Conservation (phyloP, 2,329 filamentous ascomycete genomes). For the Curvularia eragrostidis region DNA sequence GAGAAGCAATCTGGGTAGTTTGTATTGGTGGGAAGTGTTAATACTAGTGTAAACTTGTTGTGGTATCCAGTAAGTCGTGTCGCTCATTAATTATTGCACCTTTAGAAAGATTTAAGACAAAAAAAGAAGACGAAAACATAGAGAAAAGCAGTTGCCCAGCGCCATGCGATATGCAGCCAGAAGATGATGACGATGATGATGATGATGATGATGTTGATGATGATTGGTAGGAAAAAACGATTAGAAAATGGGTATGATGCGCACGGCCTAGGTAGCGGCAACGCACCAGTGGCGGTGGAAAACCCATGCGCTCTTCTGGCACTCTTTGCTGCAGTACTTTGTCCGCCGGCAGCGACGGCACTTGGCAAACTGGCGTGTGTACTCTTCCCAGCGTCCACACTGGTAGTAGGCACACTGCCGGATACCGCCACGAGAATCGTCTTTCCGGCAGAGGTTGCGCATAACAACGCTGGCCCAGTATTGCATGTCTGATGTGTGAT, state of each 20-base stretch:
- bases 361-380: slow-evolving; percentile 94
- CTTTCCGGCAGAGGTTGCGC: slow-evolving; percentile 97
- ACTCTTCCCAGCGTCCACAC: slow-evolving; percentile 98
- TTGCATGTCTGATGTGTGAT: slow-evolving; percentile 97
- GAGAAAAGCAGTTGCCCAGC: slow-evolving; percentile 33
- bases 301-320: slow-evolving; percentile 98
- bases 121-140: background rate
- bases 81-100: slow-evolving; percentile 50
- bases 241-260: slow-evolving; percentile 29
- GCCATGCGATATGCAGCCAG: slow-evolving; percentile 53
- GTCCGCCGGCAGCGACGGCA: slow-evolving; percentile 94
- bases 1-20: slow-evolving; percentile 41
- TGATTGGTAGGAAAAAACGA: slow-evolving; percentile 27
- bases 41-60: slow-evolving; percentile 10
- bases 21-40: slow-evolving; percentile 1
- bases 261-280: slow-evolving; percentile 61
- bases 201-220: background rate
- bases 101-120: slow-evolving; percentile 38
- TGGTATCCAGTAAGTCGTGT: slow-evolving; percentile 49
- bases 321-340: slow-evolving; percentile 99
- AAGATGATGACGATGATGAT: slow-evolving; percentile 26
- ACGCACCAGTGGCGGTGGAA: slow-evolving; percentile 99
- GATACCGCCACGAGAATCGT: slow-evolving; percentile 92
- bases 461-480: slow-evolving; percentile 99
- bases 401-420: slow-evolving; percentile 97